phyloP scores from a whole-genome alignment of 2,329 filamentous ascomycete genomes.

The Aspergillus texensis region DNA sequence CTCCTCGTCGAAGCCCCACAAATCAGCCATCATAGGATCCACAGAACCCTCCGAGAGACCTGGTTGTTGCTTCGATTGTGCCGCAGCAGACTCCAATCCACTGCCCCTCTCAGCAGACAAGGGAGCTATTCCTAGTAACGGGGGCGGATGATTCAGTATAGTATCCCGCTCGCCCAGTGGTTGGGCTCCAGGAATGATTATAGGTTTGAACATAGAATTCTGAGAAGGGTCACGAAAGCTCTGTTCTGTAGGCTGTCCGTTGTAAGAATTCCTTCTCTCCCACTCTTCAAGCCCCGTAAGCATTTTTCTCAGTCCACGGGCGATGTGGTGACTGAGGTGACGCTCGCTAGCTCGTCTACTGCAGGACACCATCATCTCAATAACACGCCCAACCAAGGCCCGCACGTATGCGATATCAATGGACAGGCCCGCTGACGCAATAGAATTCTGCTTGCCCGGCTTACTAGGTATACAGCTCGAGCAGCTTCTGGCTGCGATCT shows the following conservation, averaged over 20 bases:
- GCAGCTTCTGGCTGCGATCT: slow-evolving; percentile 46
- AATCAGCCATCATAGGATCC: slow-evolving; percentile 45
- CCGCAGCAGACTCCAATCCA: slow-evolving; percentile 25
- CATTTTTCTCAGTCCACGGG: slow-evolving; percentile 43
- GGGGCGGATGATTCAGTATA: slow-evolving; percentile 39
- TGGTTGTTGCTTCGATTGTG: slow-evolving; percentile 25
- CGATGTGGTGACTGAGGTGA: slow-evolving; percentile 45
- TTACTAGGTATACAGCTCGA: slow-evolving; percentile 37
- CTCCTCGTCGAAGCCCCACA: slow-evolving; percentile 46
- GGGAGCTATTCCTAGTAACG: slow-evolving; percentile 40
- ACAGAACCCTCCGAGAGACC: slow-evolving; percentile 42
- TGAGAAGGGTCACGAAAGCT: slow-evolving; percentile 30
- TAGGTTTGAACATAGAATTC: slow-evolving; percentile 35
- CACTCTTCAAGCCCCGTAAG: slow-evolving; percentile 43
- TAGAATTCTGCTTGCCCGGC: slow-evolving; percentile 41
- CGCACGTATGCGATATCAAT: slow-evolving; percentile 41
- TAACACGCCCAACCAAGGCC: slow-evolving; percentile 35
- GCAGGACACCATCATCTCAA: slow-evolving; percentile 43
- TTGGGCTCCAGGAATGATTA: slow-evolving; percentile 40
- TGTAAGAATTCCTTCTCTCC: slow-evolving; percentile 36
- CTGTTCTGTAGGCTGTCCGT: slow-evolving; percentile 25
- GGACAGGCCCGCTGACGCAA: slow-evolving; percentile 38
- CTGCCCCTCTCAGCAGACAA: slow-evolving; percentile 43
- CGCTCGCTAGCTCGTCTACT: slow-evolving; percentile 43
- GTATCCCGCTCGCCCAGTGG: slow-evolving; percentile 40